Conservation (phyloP, 192 early-diverging fungal species). For the Backusella psychrophila region DNA sequence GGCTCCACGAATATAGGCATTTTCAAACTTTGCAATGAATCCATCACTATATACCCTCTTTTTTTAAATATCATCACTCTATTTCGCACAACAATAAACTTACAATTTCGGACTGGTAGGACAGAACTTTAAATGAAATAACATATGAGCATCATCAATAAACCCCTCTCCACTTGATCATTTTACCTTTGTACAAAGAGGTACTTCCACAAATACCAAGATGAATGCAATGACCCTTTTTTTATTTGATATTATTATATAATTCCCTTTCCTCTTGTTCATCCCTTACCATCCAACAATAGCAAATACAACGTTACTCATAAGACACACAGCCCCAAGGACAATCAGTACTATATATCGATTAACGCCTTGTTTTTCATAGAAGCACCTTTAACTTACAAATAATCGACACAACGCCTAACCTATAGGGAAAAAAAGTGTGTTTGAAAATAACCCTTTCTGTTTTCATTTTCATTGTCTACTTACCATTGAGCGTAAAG, state of each 20-base stretch:
- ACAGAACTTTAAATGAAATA: constrained; percentile 18
- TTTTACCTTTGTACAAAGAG: constrained; percentile 29
- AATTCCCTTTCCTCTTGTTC: too few species aligned
- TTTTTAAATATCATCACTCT: background rate
- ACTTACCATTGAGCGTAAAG: constrained; percentile 33
- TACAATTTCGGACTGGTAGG: constrained; percentile 32
- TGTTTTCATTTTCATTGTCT: background rate
- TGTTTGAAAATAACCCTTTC: background rate
- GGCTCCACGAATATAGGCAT: constrained; percentile 11
- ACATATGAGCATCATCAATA: background rate
- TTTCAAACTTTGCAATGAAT: constrained; percentile 19
- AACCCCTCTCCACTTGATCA: background rate
- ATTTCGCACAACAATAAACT: constrained; percentile 3
- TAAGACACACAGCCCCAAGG: constrained; percentile 13
- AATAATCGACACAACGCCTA: constrained; percentile 19
- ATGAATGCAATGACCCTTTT: constrained; percentile 26
- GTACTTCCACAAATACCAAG: constrained; percentile 31
- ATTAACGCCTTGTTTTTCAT: background rate
- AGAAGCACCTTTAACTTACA: constrained; percentile 10
- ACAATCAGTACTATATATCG: constrained; percentile 13
- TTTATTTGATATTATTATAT: too few species aligned
- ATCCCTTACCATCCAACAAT: constrained; percentile 28
- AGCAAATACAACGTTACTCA: constrained; percentile 17
- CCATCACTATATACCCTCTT: constrained; percentile 10
- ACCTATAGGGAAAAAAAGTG: background rate